These are phyloP conservation scores for Suhomyces vadensis DNA, from an alignment of 805 yeast genomes.

Conservation along the genomic window DNA sequence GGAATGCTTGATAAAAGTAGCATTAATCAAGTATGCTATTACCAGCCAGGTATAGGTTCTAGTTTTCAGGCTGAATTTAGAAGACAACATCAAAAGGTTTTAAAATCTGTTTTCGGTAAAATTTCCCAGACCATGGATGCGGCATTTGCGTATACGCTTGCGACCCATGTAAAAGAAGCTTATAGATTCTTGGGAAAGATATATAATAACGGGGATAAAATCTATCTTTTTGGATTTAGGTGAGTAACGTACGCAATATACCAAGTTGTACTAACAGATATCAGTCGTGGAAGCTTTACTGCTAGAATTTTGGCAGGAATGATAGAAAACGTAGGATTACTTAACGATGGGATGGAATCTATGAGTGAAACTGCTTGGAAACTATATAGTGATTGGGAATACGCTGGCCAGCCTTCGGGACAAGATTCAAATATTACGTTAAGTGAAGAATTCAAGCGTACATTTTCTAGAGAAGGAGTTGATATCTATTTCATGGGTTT, in stretches of 20 bases:
- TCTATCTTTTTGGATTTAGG: constrained; percentile 60
- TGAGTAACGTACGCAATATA: constrained; percentile 11
- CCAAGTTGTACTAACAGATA: constrained; percentile 5
- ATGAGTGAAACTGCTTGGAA: constrained; percentile 64
- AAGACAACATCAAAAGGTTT: too few relatives aligned
- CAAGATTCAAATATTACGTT: constrained; percentile 45
- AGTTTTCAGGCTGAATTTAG: constrained; percentile 48
- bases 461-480: constrained; percentile 51
- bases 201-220: constrained; percentile 51
- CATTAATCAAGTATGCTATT: constrained; percentile 53
- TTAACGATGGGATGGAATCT: constrained; percentile 55
- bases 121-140: constrained; percentile 33
- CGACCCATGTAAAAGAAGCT: constrained; percentile 57
- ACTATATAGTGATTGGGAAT: constrained; percentile 60
- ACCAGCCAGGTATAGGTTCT: constrained; percentile 70
- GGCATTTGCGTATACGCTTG: constrained; percentile 54
- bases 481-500: constrained; percentile 60
- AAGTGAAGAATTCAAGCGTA: constrained; percentile 53
- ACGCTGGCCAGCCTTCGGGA: constrained; percentile 56
- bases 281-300: constrained; percentile 60
- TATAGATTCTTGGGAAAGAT: constrained; percentile 52
- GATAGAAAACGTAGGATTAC: constrained; percentile 63
- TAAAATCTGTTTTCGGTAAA: too few relatives aligned
- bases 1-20: constrained; percentile 50
- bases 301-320: constrained; percentile 66